Conservation (phyloP, 441 rosid genomes). For the Rhodomyrtus psidioides region DNA sequence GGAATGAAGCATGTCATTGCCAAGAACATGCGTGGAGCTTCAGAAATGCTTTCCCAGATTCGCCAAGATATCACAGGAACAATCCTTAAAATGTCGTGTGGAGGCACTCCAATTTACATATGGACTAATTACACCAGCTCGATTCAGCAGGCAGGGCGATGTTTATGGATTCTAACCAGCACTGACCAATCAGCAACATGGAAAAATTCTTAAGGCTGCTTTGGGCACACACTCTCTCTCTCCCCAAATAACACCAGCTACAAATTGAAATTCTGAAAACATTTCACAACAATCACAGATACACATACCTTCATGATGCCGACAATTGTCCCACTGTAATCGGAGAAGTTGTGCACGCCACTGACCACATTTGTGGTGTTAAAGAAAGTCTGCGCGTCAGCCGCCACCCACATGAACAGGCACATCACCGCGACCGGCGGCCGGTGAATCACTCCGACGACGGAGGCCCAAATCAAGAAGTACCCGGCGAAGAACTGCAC, state of each 20-base stretch:
- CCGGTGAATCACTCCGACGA: conserved; percentile 48
- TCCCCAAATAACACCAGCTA: not conserved
- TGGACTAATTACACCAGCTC: not conserved
- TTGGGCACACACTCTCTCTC: not conserved
- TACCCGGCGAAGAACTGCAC: conserved; percentile 62
- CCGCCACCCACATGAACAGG: conserved; percentile 51
- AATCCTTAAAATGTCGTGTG: not conserved
- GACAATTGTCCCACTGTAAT: conserved; percentile 74
- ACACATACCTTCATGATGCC: conserved; percentile 70
- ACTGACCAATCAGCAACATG: not conserved
- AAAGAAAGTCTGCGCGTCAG: conserved; percentile 70
- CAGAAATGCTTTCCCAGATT: not conserved
- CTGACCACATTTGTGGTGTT: conserved; percentile 71
- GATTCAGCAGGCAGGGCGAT: not conserved
- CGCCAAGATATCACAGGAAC: not conserved
- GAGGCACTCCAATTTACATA: not conserved
- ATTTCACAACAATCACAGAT: not conserved
- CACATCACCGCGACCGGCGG: conserved; percentile 79
- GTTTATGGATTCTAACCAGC: not conserved
- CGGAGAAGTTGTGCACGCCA: conserved; percentile 62
- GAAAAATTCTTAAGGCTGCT: not conserved
- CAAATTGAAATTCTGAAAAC: not conserved
- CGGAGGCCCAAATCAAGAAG: conserved; percentile 74
- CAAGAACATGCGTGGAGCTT: not conserved
- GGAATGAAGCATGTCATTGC: not conserved